phyloP scores from a whole-genome alignment of 202 grass and related monocot genomes.

The Zizania palustris region DNA sequence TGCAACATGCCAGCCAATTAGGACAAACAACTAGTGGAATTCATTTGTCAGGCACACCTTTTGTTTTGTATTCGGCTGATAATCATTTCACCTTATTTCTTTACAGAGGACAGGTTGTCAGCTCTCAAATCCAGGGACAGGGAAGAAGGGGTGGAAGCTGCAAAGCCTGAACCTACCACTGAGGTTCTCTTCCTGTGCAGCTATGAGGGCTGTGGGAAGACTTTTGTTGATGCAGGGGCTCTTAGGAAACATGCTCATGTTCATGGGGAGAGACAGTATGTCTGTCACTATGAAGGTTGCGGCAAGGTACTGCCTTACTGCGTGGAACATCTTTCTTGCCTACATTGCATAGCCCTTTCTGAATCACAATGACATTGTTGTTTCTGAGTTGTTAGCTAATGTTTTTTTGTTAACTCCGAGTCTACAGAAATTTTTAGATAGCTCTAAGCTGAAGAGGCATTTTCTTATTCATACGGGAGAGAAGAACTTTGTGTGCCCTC shows the following conservation, averaged over 20 bases:
- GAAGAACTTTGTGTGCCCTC: slow-evolving; percentile 79
- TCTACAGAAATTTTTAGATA: slow-evolving; percentile 94
- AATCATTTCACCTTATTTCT: slow-evolving; percentile 17
- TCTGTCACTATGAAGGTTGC: slow-evolving; percentile 83
- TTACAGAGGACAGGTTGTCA: slow-evolving; percentile 74
- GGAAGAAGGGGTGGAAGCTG: slow-evolving; percentile 50
- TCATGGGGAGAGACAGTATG: slow-evolving; percentile 82
- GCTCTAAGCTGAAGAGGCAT: slow-evolving; percentile 97
- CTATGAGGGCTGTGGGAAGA: slow-evolving; percentile 85
- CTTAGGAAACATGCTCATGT: slow-evolving; percentile 82
- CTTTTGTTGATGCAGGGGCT: slow-evolving; percentile 72
- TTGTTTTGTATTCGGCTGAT: slow-evolving; percentile 24
- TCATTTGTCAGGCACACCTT: not conserved
- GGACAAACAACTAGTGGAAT: not conserved
- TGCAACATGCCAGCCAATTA: not conserved
- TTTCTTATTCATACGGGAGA: slow-evolving; percentile 95
- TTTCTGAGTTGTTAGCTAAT: slow-evolving; percentile 20
- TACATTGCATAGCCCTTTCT: not conserved
- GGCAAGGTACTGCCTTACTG: slow-evolving; percentile 61
- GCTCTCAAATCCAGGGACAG: slow-evolving; percentile 68
- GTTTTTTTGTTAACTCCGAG: slow-evolving; percentile 18
- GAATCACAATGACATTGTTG: not conserved
- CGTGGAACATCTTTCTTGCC: slow-evolving; percentile 1
- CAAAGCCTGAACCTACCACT: slow-evolving; percentile 64
- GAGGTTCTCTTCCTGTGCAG: slow-evolving; percentile 92